Base-by-base conservation (phyloP, 768 basidiomycete species). In the Galerina marginata region DNA sequence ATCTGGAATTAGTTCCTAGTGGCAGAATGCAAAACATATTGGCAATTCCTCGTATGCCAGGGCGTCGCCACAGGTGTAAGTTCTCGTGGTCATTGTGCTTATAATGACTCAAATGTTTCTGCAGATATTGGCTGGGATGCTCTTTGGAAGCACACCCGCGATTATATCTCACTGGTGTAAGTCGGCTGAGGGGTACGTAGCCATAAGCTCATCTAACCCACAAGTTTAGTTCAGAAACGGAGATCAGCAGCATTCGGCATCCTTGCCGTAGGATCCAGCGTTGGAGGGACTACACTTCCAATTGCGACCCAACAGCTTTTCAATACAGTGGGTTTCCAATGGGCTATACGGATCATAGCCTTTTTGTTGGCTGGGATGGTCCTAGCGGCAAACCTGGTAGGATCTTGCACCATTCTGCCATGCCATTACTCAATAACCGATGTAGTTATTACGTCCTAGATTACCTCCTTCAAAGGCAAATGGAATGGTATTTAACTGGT, bases 11-110 rank as follows among this genome's bases (percentile, higher is more conserved):
- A n/a, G n/a, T 85, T 92, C 66, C 76, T 93, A 15, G 75, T 82
- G 5, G 89, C 89, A 0, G 78, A 92, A 75, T 93, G 92, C 67
- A 87, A 75, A 9, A 59, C 80, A 58, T 93, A 87, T 66, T 93
- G 91, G 91, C 89, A 93, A 6, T 89, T 92, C 65, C 67, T 93
- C 25, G 79, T 93, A 0, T 90, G 84, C 59, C 91, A 93, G 69
- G 91, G 91, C 0, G 65, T 92, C 39, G 82, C 81, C 0, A 72
- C 86, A 11, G 91, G 91, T 16, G 85, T 90, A 58, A 59, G 46
- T 23, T 9, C 14, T 26, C 12, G 10, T 38, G 58, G 47, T 47
- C 12, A 58, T 46, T 46, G 39, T 25, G 12, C 25, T 26, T 52
- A 40, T 47, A 11, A 10, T 47, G 53, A 15, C 4, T 29, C 56